Conservation (phyloP, 1,284 basidiomycete genomes). For the Puccinia coronata region DNA sequence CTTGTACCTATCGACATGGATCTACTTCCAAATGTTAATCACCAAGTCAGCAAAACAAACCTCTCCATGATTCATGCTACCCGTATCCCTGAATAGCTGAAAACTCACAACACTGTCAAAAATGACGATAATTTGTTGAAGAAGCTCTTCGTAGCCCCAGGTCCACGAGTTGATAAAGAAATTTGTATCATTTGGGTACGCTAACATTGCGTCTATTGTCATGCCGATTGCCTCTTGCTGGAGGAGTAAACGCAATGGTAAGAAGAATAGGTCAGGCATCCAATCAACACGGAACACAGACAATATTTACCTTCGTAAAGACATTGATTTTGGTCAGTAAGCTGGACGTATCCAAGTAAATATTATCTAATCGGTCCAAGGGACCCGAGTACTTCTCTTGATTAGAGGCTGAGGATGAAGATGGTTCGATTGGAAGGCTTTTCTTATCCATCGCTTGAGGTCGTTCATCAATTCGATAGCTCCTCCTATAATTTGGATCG, state of each 20-base stretch:
- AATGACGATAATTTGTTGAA: conserved; percentile 4
- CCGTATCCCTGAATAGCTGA: background rate
- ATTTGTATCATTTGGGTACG: conserved; percentile 68
- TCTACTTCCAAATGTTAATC: background rate
- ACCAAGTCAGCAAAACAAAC: background rate
- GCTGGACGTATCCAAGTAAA: conserved; percentile 44
- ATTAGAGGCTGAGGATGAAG: background rate
- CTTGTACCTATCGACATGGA: conserved; percentile 39
- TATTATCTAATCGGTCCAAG: conserved; percentile 16
- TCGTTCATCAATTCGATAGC: background rate
- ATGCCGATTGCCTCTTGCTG: conserved; percentile 71
- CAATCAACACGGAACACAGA: background rate
- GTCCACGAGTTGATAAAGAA: conserved; percentile 94
- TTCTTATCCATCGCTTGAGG: background rate
- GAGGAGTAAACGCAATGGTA: background rate
- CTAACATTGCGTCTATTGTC: conserved; percentile 69
- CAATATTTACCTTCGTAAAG: conserved; percentile 32
- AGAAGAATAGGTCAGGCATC: background rate
- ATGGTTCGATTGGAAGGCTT: background rate
- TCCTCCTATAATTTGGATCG: background rate
- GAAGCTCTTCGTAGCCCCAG: conserved; percentile 67
- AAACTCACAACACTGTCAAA: conserved; percentile 19
- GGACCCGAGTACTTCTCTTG: background rate
- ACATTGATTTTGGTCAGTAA: conserved; percentile 35
- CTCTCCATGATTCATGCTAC: background rate